Conservation (phyloP, 2,329 filamentous ascomycete species). For the Neoarthrinium moseri region DNA sequence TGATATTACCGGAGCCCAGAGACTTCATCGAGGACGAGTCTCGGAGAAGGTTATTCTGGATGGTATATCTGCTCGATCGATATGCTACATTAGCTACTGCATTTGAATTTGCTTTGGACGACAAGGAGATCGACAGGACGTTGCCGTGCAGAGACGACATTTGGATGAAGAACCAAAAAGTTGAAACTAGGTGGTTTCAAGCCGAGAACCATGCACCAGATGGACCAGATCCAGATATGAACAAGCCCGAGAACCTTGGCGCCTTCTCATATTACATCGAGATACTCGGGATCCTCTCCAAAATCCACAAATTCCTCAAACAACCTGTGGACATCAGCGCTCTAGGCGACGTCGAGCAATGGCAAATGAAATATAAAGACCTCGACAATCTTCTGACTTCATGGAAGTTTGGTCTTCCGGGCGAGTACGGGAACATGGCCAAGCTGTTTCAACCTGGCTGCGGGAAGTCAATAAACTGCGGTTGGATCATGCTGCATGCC, state of each 20-base stretch:
- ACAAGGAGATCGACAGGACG: constrained; percentile 84
- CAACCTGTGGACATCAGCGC: constrained; percentile 86
- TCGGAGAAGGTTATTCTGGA: constrained; percentile 84
- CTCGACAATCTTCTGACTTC: constrained; percentile 76
- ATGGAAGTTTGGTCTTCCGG: constrained; percentile 82
- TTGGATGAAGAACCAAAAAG: constrained; percentile 78
- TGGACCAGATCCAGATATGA: constrained; percentile 59
- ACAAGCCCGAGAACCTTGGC: constrained; percentile 77
- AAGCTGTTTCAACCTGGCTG: constrained; percentile 70
- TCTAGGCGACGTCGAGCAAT: constrained; percentile 80
- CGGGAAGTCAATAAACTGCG: constrained; percentile 71
- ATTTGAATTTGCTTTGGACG: constrained; percentile 86
- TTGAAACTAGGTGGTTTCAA: constrained; percentile 82
- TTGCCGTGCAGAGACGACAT: constrained; percentile 85
- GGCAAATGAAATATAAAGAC: constrained; percentile 84
- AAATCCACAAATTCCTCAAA: constrained; percentile 86
- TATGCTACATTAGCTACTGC: constrained; percentile 90
- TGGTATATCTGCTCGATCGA: constrained; percentile 86
- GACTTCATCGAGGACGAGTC: constrained; percentile 91
- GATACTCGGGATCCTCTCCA: constrained; percentile 80
- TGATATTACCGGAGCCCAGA: constrained; percentile 77
- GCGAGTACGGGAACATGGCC: constrained; percentile 81
- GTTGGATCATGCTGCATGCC: constrained; percentile 88
- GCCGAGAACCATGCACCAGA: constrained; percentile 43
- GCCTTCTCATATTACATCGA: constrained; percentile 90